These are phyloP conservation scores for Clavaria fumosa DNA, from an alignment of 768 basidiomycete genomes.

Conservation along the genomic window DNA sequence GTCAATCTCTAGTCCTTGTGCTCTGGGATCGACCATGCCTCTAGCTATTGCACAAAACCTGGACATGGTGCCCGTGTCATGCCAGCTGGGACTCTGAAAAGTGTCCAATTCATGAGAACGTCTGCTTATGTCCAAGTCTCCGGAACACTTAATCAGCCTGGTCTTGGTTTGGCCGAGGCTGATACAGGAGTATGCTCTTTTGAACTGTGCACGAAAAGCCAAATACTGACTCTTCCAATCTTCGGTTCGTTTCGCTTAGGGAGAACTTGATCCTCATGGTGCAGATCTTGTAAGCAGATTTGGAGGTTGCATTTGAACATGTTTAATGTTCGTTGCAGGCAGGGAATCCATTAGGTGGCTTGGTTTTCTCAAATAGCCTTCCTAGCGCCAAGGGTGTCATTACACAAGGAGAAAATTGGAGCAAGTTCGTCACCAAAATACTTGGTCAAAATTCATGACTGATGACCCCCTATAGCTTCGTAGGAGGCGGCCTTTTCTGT, in stretches of 20 bases:
- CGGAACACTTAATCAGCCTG: constrained; percentile 57
- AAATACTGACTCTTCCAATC: background rate
- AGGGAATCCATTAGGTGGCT: constrained; percentile 39
- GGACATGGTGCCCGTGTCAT: constrained; percentile 63
- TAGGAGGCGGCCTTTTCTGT: no score
- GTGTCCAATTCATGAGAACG: constrained; percentile 56
- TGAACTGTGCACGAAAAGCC: no score
- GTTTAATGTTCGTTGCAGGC: constrained; percentile 10
- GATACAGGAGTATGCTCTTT: constrained; percentile 25
- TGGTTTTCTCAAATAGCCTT: constrained; percentile 49
- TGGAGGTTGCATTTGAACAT: constrained; percentile 13
- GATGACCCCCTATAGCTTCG: no score
- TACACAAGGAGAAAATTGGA: constrained; percentile 42
- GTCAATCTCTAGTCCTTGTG: background rate
- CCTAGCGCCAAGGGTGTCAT: constrained; percentile 3
- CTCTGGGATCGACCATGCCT: background rate
- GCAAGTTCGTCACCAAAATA: constrained; percentile 30
- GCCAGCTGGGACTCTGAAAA: constrained; percentile 46
- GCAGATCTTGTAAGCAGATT: constrained; percentile 26
- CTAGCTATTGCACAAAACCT: constrained; percentile 41
- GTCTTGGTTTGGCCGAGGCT: constrained; percentile 35
- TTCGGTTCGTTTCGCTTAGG: constrained; percentile 16
- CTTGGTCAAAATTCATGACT: no score
- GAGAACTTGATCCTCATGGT: constrained; percentile 64
- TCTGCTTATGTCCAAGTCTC: constrained; percentile 46